Conservation (phyloP, 1,284 basidiomycete genomes). For the Afroboletus lepidellus region DNA sequence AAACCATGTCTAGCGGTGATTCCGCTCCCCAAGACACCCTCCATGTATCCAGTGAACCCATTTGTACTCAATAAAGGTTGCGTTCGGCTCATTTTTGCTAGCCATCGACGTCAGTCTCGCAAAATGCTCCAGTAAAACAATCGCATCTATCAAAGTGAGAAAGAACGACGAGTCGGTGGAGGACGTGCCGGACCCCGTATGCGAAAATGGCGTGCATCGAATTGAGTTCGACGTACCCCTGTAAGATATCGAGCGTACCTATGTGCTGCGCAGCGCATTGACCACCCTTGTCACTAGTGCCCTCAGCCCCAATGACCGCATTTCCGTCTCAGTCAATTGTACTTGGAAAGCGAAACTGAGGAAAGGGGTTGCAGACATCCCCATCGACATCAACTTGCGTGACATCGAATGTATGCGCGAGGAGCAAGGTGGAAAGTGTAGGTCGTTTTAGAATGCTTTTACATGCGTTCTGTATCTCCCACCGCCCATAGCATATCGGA, state of each 20-base stretch:
- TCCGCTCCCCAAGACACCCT: neutral
- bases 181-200: neutral
- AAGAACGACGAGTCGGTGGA: neutral
- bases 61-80: neutral
- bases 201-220: neutral
- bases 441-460: neutral
- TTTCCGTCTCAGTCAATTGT: conserved; percentile 3
- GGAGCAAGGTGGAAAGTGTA: conserved; percentile 6
- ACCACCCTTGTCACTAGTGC: conserved; percentile 6
- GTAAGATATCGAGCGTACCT: neutral
- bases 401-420: conserved; percentile 1
- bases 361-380: neutral
- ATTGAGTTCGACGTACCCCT: conserved; percentile 5
- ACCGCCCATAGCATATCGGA: conserved; percentile 12
- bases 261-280: neutral
- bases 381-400: conserved; percentile 4
- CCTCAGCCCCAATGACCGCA: conserved; percentile 1
- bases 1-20: conserved; percentile 3
- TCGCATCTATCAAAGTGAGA: neutral
- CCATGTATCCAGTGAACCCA: conserved; percentile 6
- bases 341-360: neutral
- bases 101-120: conserved; percentile 10
- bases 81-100: neutral
- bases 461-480: neutral
- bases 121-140: neutral